Base-by-base conservation (phyloP, 352 stramenopile species). In the Elongisporangium anandrum region DNA sequence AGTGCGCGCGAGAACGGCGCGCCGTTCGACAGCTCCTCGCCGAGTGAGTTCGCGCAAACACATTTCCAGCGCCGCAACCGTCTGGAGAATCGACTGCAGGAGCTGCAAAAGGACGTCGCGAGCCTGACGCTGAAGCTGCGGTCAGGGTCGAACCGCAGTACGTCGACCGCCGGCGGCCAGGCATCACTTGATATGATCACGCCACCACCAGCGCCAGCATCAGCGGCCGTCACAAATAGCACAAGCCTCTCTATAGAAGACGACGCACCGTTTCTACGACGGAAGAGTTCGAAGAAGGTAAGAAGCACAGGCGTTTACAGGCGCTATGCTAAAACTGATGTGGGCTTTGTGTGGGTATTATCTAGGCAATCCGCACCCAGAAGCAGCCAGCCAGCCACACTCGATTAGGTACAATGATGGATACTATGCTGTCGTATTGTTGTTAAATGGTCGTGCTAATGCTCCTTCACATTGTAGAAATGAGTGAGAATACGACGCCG, bases 101-200 rank as follows among this genome's bases (percentile, higher is more conserved):
- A 93, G 59, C 67, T 93, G 45, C 77, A 90, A 67, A 75, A 82
- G 29, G 84, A 93, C 56, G 81, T 91, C 19, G 80, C 79, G 24
- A 87, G 70, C 50, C 74, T 93, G n/a, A 90, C 79, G 21, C 57
- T 87, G n/a, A 86, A 83, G 49, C 57, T 93, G 17, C 79, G 81
- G 29, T 63, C 65, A 0, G 58, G 50, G 1, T 69, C 69, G 22
- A 76, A 66, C 26, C 69, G 65, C 34, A 79, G 70, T 64, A 65
- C 59, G 45, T 56, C 50, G n/a, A 65, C 49, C 52, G 48, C 48
- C 53, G 67, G 41, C 47, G 29, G 29, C 9, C 29, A 41, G 29
- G 29, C 29, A 15, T 41, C 29, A 13, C 29, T 41, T 41, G 29
- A 41, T 41, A 41, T 41, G 29, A 41, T 41, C 29, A 41, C 29